Conservation (phyloP, 2,329 filamentous ascomycete species). For the Xylariales sp. region DNA sequence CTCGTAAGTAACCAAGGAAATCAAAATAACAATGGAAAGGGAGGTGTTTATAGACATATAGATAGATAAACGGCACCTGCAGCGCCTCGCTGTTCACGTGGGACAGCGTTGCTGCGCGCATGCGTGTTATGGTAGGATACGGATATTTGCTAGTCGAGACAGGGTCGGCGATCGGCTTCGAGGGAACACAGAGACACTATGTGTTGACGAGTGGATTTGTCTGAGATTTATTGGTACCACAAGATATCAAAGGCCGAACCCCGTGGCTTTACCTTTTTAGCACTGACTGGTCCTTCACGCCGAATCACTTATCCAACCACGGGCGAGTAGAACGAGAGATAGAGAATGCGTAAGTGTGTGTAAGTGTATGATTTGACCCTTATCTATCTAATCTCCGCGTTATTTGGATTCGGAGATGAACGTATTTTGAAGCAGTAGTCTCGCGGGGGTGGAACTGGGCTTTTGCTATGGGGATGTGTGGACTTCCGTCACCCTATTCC, state of each 20-base stretch:
- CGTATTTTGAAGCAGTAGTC: background rate
- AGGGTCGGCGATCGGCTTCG: constrained; percentile 22
- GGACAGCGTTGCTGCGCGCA: constrained; percentile 25
- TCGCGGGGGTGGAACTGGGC: background rate
- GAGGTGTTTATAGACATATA: background rate
- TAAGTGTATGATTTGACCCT: background rate
- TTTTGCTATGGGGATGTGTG: constrained; percentile 1
- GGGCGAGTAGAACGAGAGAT: background rate
- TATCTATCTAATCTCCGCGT: background rate
- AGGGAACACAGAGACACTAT: constrained; percentile 17
- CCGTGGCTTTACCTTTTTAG: constrained; percentile 7
- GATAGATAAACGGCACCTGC: background rate
- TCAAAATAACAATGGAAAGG: too few relatives aligned
- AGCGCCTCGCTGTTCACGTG: constrained; percentile 24
- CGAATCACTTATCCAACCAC: background rate
- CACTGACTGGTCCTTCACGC: background rate
- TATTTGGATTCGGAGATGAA: background rate
- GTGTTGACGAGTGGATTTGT: constrained; percentile 22
- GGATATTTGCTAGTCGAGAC: constrained; percentile 15
- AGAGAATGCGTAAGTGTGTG: background rate
- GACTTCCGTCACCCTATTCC: constrained; percentile 50
- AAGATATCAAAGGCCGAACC: constrained; percentile 18
- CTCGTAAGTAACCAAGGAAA: background rate
- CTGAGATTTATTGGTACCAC: constrained; percentile 32
- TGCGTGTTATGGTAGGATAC: constrained; percentile 9